phyloP scores from a whole-genome alignment of 805 yeast species.

The Starmerella ratchasimensis region DNA sequence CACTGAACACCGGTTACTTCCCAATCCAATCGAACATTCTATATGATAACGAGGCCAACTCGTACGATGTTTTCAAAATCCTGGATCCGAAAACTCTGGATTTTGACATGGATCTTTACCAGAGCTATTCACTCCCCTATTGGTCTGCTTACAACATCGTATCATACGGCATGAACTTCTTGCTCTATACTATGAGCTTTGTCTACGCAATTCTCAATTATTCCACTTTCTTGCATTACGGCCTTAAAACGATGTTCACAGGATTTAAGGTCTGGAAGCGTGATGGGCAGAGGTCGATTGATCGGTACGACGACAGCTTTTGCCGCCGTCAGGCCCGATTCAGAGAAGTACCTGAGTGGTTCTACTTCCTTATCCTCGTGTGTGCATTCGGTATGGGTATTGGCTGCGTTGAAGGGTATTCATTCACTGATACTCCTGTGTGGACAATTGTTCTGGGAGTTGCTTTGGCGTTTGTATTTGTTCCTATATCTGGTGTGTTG shows the following conservation, averaged over 20 bases:
- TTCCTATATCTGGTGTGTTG: constrained; percentile 38
- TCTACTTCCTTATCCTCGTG: constrained; percentile 34
- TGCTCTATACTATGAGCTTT: constrained; percentile 29
- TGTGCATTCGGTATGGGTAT: constrained; percentile 35
- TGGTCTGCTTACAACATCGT: constrained; percentile 49
- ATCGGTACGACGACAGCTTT: constrained; percentile 37
- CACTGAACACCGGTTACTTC: constrained; percentile 37
- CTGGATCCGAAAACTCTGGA: constrained; percentile 31
- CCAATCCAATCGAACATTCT: constrained; percentile 37
- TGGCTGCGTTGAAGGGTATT: constrained; percentile 29
- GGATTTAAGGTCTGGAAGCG: constrained; percentile 17
- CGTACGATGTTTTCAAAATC: constrained; percentile 33
- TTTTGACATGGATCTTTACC: constrained; percentile 36
- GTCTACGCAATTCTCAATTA: constrained; percentile 27
- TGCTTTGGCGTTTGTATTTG: constrained; percentile 37
- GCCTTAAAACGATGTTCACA: constrained; percentile 3
- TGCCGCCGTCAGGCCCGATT: constrained; percentile 43
- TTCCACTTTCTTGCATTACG: constrained; percentile 9
- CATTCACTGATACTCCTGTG: constrained; percentile 37
- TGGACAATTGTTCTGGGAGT: constrained; percentile 46
- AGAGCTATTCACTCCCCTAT: constrained; percentile 47
- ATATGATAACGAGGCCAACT: constrained; percentile 35
- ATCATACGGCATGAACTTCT: constrained; percentile 42
- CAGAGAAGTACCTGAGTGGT: constrained; percentile 50
- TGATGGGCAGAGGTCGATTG: constrained; percentile 19